Base-by-base conservation (phyloP, 441 rosid genomes). In the Populus hybrid region DNA sequence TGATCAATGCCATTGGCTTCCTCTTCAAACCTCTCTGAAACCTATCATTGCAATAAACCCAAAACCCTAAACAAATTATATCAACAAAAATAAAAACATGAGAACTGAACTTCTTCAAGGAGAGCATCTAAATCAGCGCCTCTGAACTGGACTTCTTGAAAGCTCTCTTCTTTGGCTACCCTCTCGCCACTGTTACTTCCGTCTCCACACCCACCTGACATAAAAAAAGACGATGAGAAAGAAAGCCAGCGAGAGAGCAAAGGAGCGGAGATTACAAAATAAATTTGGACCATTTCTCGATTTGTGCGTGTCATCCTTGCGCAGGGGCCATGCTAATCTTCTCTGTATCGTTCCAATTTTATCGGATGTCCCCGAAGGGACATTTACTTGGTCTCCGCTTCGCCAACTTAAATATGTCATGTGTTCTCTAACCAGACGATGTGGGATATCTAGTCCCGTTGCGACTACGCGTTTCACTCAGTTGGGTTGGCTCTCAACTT, bases 321-420 rank as follows among this genome's bases (percentile, higher is more conserved):
- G 82, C 86, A 89, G 88, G 92, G 89, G 87, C 87, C 87, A 88
- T 87, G 87, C 89, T 89, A 87, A 91, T 90, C 84, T 88, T 86
- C 89, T 89, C 90, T 86, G 87, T 87, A 85, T 87, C 84, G 78
- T 87, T 94, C 88, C 91, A 89, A 90, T 89, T 91, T 91, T 87
- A 88, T 91, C 88, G 69, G 92, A 77, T 73, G 81, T 74, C 80
- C 75, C 79, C 30, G 4, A 30, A 30, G 32, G 32, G 4, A 4
- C 32, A 26, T 26, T 26, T 26, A 26, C 28, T 1, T 1, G 28
- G 2, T 30, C 21, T 18, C 8, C 7, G 3, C 23, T 6, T 53
- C 4, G 0, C 23, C 8, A 0, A 19, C 1, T 0, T 53, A 2
- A 53, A 19, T 0, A 18, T 0, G 0, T 6, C 7, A 53, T 53